phyloP scores from a whole-genome alignment of 805 yeast species.

The Isabelozyma pseudorhagii region DNA sequence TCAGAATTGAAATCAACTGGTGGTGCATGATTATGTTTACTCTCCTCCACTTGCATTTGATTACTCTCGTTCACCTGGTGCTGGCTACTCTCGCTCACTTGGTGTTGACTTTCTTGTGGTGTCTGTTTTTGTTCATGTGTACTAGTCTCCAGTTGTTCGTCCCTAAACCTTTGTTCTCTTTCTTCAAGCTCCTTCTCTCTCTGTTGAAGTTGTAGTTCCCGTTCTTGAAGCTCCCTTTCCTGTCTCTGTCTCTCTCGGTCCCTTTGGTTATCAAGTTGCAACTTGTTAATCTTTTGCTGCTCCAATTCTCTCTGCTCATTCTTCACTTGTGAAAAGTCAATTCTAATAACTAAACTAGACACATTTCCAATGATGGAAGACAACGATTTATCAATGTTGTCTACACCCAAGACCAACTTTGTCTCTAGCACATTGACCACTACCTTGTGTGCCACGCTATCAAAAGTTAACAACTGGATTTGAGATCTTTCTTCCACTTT shows the following conservation, averaged over 20 bases:
- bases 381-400: conserved; percentile 5
- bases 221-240: not conserved
- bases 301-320: conserved; percentile 8
- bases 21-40: not conserved
- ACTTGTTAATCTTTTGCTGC: conserved; percentile 16
- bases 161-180: not conserved
- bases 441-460: not conserved
- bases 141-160: not conserved
- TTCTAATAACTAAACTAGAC: conserved; percentile 22
- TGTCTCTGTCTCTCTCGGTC: conserved; percentile 8
- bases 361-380: conserved; percentile 17
- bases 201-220: conserved; percentile 2
- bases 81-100: not conserved
- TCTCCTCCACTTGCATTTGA: not conserved
- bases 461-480: not conserved
- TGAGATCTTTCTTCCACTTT: not conserved
- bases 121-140: not conserved
- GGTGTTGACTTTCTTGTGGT: not conserved
- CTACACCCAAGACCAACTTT: not conserved
- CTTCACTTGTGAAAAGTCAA: conserved; percentile 8
- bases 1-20: not conserved
- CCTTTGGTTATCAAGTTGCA: conserved; percentile 16
- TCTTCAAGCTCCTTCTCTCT: conserved; percentile 1
- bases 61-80: not conserved
- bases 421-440: conserved; percentile 4